Evolutionary conservation across 2,329 filamentous ascomycete genomes (phyloP).

Genomic region (Nigrograna mackinnonii): DNA sequence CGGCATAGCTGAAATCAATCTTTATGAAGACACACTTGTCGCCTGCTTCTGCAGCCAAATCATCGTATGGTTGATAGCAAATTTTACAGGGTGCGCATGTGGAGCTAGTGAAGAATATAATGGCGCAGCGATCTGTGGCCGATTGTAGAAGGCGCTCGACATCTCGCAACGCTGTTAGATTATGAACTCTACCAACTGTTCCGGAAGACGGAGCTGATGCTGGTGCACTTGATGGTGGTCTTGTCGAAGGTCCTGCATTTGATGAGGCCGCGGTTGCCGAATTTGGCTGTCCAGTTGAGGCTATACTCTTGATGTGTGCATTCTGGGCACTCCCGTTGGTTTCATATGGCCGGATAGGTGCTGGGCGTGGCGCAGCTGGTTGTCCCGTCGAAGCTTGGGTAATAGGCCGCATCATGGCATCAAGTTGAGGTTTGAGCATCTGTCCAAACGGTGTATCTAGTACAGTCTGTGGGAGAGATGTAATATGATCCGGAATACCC

Average conservation of each 20-base stretch:
- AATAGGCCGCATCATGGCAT: conserved; percentile 64
- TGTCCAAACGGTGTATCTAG: conserved; percentile 84
- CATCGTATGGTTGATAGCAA: conserved; percentile 80
- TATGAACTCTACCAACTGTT: conserved; percentile 59
- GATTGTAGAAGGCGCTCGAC: conserved; percentile 63
- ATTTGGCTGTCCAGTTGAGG: no score
- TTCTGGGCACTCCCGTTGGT: conserved; percentile 11
- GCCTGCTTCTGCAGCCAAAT: conserved; percentile 74
- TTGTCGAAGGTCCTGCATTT: conserved; percentile 6
- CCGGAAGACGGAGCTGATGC: conserved; percentile 18
- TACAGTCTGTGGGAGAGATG: conserved; percentile 81
- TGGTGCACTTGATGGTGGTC: no score
- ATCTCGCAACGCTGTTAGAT: conserved; percentile 61
- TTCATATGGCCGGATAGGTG: conserved; percentile 10
- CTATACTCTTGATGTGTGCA: no score
- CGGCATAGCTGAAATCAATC: conserved; percentile 73
- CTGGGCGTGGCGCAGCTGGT: conserved; percentile 14
- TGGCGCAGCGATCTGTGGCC: conserved; percentile 70
- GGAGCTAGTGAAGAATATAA: conserved; percentile 90
- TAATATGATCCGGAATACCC: conserved; percentile 86
- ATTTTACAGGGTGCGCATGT: conserved; percentile 84
- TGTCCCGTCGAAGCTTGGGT: conserved; percentile 60
- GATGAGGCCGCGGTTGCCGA: conserved; percentile 1
- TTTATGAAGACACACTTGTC: conserved; percentile 76
- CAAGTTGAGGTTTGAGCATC: conserved; percentile 80